Base-by-base conservation (phyloP, 495 filamentous ascomycete genomes). In the Lophium mytilinum region DNA sequence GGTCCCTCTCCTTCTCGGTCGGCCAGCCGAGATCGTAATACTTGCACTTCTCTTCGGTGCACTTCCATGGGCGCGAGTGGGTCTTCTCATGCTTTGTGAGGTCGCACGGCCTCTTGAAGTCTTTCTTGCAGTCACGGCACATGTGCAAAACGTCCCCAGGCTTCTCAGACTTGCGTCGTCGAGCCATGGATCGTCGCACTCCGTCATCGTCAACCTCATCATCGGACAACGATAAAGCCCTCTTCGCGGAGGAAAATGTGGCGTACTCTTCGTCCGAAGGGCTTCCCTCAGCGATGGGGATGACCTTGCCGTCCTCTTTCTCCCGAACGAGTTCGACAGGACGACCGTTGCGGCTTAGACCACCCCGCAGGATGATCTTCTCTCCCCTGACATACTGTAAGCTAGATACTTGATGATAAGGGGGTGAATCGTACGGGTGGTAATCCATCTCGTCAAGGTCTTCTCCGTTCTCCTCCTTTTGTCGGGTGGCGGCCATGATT, bases 11-110 rank as follows among this genome's bases (percentile, higher is more conserved):
- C 73, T 98, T 98, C 73, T 96, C 90, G 2, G 93, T 97, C 6
- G 93, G 92, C 86, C 91, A 97, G 21, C 93, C 93, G 64, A 87
- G 80, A 24, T 83, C 79, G 66, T 85, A 70, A 71, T 92, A 98
- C 67, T 90, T 93, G 84, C 93, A 98, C 14, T 76, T 81, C 41
- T 76, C 62, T 5, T 87, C 77, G 2, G 82, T 78, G 71, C 93
- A 98, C 73, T 97, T 97, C 85, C 86, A 96, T 3, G 93, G 94
- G 17, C 93, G 86, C 9, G 88, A 87, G 68, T 98, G 93, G 1
- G 93, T 97, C 76, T 97, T 98, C 72, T 93, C 88, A 68, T 98
- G 93, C 74, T 98, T 98, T 50, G 83, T 93, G 52, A 96, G 74
- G 68, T 95, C 90, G 71, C 90, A 96, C 5, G 88, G 87, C 42